A percentile compares a stretch with the other conserved stretches of the same genome.
Conservation (phyloP, 306 rosid genomes). For the Cotoneaster glaucophyllus region DNA sequence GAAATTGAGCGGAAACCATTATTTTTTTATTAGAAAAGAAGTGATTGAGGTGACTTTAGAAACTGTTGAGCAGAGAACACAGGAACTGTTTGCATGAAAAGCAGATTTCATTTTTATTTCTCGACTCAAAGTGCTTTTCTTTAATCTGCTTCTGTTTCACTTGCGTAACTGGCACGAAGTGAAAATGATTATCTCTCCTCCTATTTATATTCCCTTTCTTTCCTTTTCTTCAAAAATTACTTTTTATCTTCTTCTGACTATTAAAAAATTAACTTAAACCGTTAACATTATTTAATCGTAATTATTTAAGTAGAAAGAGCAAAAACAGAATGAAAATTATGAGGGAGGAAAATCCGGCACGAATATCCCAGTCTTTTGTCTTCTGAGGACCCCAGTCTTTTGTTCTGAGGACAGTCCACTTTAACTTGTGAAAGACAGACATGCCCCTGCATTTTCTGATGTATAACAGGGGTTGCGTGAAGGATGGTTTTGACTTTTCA, state of each 20-base stretch:
- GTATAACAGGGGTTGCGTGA: fast-evolving
- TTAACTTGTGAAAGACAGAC: background rate
- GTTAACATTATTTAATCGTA: no score
- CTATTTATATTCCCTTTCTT: no score
- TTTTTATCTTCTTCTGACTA: no score
- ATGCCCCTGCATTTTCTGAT: background rate
- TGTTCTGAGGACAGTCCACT: background rate
- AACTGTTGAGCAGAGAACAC: background rate
- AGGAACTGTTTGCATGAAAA: background rate
- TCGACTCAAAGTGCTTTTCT: background rate
- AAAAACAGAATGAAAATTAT: no score
- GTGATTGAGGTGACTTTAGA: slow-evolving; percentile 1
- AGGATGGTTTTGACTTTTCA: background rate
- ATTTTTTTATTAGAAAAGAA: background rate
- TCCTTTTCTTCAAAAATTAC: no score
- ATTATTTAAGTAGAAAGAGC: no score
- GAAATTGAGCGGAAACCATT: no score
- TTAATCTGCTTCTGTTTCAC: background rate
- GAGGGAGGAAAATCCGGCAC: no score
- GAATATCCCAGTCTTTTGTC: background rate
- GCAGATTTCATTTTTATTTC: background rate
- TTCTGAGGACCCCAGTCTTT: background rate
- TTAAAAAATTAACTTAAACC: no score
- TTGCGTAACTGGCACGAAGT: slow-evolving; percentile 6
- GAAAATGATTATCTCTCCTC: no score